Conservation (phyloP, 1,284 basidiomycete genomes). For the Naganishia albida region DNA sequence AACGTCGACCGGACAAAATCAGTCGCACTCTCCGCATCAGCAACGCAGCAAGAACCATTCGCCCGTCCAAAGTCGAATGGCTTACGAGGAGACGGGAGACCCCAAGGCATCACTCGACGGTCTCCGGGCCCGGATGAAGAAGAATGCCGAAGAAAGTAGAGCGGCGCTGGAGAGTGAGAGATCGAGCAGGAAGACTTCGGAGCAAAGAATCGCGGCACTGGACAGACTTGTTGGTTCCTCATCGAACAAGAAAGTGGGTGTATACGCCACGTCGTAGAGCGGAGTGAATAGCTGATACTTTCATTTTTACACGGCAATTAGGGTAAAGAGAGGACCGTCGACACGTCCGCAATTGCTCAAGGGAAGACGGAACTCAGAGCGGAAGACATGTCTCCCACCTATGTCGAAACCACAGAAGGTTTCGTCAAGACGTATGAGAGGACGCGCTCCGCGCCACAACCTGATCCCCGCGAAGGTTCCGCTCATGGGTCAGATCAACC, state of each 20-base stretch:
- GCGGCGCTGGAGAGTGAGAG: constrained; percentile 13
- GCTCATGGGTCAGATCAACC: not conserved
- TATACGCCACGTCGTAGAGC: not conserved
- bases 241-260: constrained; percentile 7
- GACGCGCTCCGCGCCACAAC: constrained; percentile 3
- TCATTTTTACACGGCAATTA: too few relatives aligned
- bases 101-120: not conserved
- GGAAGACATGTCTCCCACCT: constrained; percentile 5
- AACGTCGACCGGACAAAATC: not conserved
- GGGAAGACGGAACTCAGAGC: not conserved
- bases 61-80: not conserved
- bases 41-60: not conserved
- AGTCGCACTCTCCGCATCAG: not conserved
- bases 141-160: constrained; percentile 29
- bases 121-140: constrained; percentile 23
- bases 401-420: constrained; percentile 29
- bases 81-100: not conserved
- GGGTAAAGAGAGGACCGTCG: not conserved
- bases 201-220: constrained; percentile 14
- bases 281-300: not conserved
- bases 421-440: constrained; percentile 33
- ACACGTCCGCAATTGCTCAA: not conserved
- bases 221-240: not conserved
- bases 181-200: not conserved
- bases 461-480: not conserved